Evolutionary conservation across 2,329 filamentous ascomycete genomes (phyloP).

Genomic region (Fusarium zealandicum): DNA sequence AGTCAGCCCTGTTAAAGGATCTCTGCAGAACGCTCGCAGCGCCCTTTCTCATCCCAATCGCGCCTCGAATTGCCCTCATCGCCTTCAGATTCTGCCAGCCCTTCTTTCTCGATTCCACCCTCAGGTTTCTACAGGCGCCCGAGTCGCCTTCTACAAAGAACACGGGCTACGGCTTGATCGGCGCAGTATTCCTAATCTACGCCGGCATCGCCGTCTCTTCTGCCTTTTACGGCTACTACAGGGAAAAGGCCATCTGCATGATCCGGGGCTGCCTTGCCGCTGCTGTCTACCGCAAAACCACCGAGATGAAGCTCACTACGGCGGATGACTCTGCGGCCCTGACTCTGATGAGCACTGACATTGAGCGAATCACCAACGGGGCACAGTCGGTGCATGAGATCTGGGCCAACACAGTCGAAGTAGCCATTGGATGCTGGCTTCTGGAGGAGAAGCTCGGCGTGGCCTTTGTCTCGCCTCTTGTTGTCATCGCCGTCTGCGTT

Average conservation of each 20-base stretch:
- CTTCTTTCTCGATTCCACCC: slow-evolving; percentile 50
- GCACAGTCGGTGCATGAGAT: slow-evolving; percentile 49
- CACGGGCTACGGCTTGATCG: slow-evolving; percentile 53
- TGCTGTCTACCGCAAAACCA: slow-evolving; percentile 47
- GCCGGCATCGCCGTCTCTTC: slow-evolving; percentile 49
- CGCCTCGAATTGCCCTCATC: slow-evolving; percentile 48
- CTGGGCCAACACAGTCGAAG: slow-evolving; percentile 52
- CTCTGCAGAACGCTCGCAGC: slow-evolving; percentile 43
- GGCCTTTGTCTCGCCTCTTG: slow-evolving; percentile 56
- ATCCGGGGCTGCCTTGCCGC: slow-evolving; percentile 45
- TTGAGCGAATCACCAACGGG: slow-evolving; percentile 51
- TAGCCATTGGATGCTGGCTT: slow-evolving; percentile 55
- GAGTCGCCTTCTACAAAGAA: slow-evolving; percentile 26
- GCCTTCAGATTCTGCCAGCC: slow-evolving; percentile 54
- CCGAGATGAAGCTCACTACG: slow-evolving; percentile 41
- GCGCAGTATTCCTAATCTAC: slow-evolving; percentile 51
- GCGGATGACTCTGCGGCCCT: slow-evolving; percentile 51
- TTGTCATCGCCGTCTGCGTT: slow-evolving; percentile 47
- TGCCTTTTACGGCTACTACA: slow-evolving; percentile 51
- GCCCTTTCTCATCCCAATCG: slow-evolving; percentile 46
- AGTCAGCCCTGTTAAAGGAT: slow-evolving; percentile 43
- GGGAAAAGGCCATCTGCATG: slow-evolving; percentile 45
- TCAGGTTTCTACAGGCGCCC: slow-evolving; percentile 45
- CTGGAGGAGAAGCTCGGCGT: slow-evolving; percentile 55
- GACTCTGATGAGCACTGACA: slow-evolving; percentile 58